Percentiles rank a stretch among this genome's conserved stretches.
phyloP scores from a whole-genome alignment of 495 filamentous ascomycete species.

The Mytilinidion resinicola region DNA sequence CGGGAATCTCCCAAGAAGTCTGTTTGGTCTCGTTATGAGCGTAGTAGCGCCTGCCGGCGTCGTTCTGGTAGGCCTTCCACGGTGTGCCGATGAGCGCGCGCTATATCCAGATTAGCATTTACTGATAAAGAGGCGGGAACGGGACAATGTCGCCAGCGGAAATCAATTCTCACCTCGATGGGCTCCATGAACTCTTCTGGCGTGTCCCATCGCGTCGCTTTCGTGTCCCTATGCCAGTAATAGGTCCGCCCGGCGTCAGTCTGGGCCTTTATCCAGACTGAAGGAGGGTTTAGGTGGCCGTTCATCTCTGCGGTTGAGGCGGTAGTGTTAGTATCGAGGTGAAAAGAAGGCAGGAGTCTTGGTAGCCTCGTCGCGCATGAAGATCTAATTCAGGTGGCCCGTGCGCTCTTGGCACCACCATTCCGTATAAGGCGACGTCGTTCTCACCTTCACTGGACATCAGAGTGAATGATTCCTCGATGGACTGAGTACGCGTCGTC shows the following conservation, averaged over 20 bases:
- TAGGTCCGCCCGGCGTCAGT: slow-evolving; percentile 82
- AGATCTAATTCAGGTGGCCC: no score
- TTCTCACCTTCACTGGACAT: neutral
- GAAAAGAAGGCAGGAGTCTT: neutral
- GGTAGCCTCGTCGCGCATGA: no score
- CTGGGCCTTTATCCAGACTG: slow-evolving; percentile 74
- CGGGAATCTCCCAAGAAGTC: slow-evolving; percentile 93
- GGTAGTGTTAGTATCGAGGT: neutral
- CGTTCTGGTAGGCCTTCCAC: slow-evolving; percentile 88
- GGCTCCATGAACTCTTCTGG: slow-evolving; percentile 82
- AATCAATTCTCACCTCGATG: slow-evolving; percentile 58
- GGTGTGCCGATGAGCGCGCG: slow-evolving; percentile 75
- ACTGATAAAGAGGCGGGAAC: slow-evolving; percentile 7
- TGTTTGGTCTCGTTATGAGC: slow-evolving; percentile 83
- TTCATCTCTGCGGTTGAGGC: slow-evolving; percentile 51
- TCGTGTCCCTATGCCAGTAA: slow-evolving; percentile 84
- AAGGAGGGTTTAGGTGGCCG: slow-evolving; percentile 34
- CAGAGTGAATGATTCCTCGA: neutral
- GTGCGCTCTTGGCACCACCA: no score
- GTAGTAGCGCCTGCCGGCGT: slow-evolving; percentile 89
- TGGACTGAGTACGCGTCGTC: neutral
- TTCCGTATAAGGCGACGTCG: no score
- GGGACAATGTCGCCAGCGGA: no score
- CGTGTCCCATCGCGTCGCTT: slow-evolving; percentile 90
- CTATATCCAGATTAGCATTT: slow-evolving; percentile 39